Percentiles rank a stretch among this genome's conserved stretches.
These are phyloP conservation scores for Ramularia collo-cygni DNA, from an alignment of 2,329 filamentous ascomycete genomes.

Conservation along the genomic window DNA sequence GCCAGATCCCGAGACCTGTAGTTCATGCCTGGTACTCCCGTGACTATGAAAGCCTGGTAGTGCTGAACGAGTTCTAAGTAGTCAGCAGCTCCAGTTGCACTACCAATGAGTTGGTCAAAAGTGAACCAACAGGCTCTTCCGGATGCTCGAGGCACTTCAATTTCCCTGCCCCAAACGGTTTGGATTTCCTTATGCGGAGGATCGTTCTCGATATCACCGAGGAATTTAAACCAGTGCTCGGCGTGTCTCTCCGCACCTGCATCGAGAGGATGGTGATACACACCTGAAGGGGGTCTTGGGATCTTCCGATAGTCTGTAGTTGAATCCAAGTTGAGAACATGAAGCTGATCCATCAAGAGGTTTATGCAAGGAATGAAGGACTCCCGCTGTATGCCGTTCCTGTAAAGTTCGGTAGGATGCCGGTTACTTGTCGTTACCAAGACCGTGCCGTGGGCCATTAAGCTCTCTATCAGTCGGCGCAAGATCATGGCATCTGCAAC, in stretches of 20 bases:
- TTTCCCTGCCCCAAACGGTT: conserved; percentile 85
- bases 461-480: conserved; percentile 64
- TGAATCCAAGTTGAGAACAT: conserved; percentile 90
- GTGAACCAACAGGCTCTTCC: conserved; percentile 85
- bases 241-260: conserved; percentile 70
- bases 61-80: conserved; percentile 85
- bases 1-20: conserved; percentile 79
- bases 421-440: conserved; percentile 71
- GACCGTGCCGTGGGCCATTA: conserved; percentile 71
- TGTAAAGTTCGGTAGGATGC: conserved; percentile 58
- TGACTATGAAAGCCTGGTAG: conserved; percentile 90
- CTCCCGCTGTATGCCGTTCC: conserved; percentile 26
- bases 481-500: conserved; percentile 68
- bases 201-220: conserved; percentile 72
- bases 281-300: conserved; percentile 81
- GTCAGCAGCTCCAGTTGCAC: conserved; percentile 85
- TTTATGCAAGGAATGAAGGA: conserved; percentile 95
- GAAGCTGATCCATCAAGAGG: conserved; percentile 74
- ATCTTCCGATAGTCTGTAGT: conserved; percentile 97
- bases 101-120: conserved; percentile 84
- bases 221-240: conserved; percentile 90
- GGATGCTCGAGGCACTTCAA: conserved; percentile 78
- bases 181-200: conserved; percentile 74
- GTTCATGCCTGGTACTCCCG: conserved; percentile 87
- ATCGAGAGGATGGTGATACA: conserved; percentile 87